Percentiles rank a stretch among this genome's conserved stretches.
Evolutionary conservation across 805 yeast species (phyloP).

Genomic region (Schizosaccharomyces osmophilus): DNA sequence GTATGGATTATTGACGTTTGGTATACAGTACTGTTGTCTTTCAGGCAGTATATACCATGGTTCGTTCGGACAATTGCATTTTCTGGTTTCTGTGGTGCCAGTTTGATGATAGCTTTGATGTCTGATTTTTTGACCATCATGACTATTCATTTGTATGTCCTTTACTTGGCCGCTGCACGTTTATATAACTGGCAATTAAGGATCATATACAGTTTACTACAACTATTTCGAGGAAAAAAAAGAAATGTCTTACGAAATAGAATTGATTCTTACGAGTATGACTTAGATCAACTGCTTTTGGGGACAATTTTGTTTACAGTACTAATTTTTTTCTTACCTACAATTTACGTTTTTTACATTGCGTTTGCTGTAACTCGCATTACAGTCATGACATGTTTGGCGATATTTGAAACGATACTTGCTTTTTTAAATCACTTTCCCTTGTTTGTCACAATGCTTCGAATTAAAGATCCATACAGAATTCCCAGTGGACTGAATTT

Average conservation of each 20-base stretch:
- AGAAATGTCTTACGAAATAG: constrained; percentile 63
- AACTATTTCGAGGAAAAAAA: constrained; percentile 73
- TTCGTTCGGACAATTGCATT: constrained; percentile 16
- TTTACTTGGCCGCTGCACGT: constrained; percentile 56
- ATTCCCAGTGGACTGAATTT: constrained; percentile 28
- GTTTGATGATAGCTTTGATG: constrained; percentile 40
- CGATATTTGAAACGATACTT: constrained; percentile 31
- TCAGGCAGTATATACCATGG: constrained; percentile 14
- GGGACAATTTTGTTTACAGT: constrained; percentile 78
- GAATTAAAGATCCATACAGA: constrained; percentile 54
- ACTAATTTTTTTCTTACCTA: constrained; percentile 55
- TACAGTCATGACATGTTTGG: constrained; percentile 23
- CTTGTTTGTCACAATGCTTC: constrained; percentile 51
- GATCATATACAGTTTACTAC: constrained; percentile 46
- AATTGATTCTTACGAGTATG: constrained; percentile 64
- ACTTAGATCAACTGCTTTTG: constrained; percentile 59
- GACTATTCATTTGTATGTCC: constrained; percentile 50
- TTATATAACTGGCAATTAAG: constrained; percentile 53
- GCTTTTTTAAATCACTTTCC: constrained; percentile 66
- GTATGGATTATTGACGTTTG: constrained; percentile 66
- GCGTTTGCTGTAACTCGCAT: constrained; percentile 42
- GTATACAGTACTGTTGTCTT: constrained; percentile 12
- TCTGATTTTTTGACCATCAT: constrained; percentile 40
- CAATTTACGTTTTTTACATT: constrained; percentile 61
- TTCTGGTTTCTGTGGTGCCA: constrained; percentile 32